Evolutionary conservation across 2,329 filamentous ascomycete species (phyloP), one percentile per base, ranked within the genome.

Genomic region (Fusarium euwallaceae): DNA sequence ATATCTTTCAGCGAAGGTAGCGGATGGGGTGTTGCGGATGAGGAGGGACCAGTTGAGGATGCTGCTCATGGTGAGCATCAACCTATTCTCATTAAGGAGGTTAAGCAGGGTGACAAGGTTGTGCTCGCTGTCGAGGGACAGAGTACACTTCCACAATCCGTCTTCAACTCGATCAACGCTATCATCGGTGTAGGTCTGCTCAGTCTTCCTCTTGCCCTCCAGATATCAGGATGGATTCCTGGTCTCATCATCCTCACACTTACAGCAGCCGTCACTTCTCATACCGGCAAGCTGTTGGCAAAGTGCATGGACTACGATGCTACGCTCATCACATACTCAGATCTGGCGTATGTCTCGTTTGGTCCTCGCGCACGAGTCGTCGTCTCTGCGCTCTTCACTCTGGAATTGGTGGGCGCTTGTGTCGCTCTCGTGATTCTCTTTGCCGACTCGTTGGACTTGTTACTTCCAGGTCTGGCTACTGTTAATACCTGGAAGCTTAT

Each of bases 91-190:
- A 92, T 98, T 63, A 96, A 95, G 84, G 93, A 95, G 82, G 89
- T 98, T 14, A 94, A 97, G 81, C 94, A 97, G 78, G 95, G 97
- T 75, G 95, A 97, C 48, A 95, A 93, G 79, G 90, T 96, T 58
- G 91, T 98, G 66, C 90, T 96, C 76, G 90, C 96, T 3, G 92
- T 98, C 3, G 93, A 97, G 71, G 96, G 96, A 43, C 95, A 97
- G 84, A 97, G 95, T n/a, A 99, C 96, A 1, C 87, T 98, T 17
- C 95, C 95, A 0, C 96, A 98, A 85, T 98, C 96, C 8, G 90
- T 98, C 72, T 97, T 98, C 87, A 99, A 99, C 84, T 97, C 95
- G 4, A 96, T 96, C 81, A 98, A 98, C 73, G 94, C 97, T 61
- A 86, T 98, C 69, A 96, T 98, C 71, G 95, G 95, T 17, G 92